These are phyloP conservation scores for Balakata baccata DNA, from an alignment of 345 rosid species.

Conservation along the genomic window DNA sequence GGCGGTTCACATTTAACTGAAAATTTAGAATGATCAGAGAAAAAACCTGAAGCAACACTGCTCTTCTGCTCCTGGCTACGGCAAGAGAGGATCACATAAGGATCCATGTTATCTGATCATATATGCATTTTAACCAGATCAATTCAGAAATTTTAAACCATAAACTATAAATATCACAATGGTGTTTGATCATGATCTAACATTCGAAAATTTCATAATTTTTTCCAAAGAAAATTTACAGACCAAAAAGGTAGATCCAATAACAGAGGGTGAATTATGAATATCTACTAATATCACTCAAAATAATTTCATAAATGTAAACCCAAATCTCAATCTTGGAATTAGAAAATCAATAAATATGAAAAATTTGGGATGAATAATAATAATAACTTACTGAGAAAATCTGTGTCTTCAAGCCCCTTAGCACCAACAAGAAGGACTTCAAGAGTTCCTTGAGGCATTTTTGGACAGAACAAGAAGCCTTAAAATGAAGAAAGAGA, in stretches of 20 bases:
- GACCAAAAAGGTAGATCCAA: background rate
- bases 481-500: background rate
- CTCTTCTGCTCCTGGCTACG: conserved; percentile 77
- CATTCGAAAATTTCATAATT: background rate
- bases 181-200: background rate
- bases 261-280: no score
- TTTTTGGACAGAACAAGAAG: conserved; percentile 11
- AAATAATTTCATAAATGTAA: background rate
- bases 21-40: no score
- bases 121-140: background rate
- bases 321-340: background rate
- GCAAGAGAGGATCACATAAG: conserved; percentile 62
- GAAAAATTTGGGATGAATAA: no score
- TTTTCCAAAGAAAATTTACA: background rate
- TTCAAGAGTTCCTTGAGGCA: conserved; percentile 64
- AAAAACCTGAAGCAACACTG: conserved; percentile 63
- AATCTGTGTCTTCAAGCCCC: conserved; percentile 48
- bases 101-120: conserved; percentile 61
- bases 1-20: no score
- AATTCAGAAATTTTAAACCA: background rate
- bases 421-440: conserved; percentile 59
- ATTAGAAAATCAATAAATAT: background rate
- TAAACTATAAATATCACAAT: background rate
- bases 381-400: conserved; percentile 10
- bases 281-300: no score